Conservation (phyloP, 73 alveolate genomes). For the Loxodes magnus region DNA sequence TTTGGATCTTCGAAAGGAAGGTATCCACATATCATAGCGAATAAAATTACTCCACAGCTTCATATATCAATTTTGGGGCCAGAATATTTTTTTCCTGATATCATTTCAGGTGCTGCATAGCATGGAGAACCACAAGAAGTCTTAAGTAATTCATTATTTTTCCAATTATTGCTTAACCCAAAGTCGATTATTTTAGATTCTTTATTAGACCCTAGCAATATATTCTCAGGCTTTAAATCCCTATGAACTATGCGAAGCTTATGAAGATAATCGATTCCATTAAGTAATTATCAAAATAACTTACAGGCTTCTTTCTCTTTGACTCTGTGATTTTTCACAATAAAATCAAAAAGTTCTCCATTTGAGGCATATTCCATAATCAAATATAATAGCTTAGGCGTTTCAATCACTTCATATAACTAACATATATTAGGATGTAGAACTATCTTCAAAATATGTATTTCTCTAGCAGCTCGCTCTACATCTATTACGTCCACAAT, state of each 20-base stretch:
- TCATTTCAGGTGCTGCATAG: too few species aligned
- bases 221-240: too few species aligned
- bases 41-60: too few species aligned
- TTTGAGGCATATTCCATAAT: too few species aligned
- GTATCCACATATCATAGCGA: too few species aligned
- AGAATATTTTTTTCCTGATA: slow-evolving; percentile 12
- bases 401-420: slow-evolving; percentile 37
- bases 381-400: slow-evolving; percentile 23
- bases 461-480: slow-evolving; percentile 55
- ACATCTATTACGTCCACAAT: slow-evolving; percentile 29
- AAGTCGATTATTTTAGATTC: slow-evolving; percentile 13
- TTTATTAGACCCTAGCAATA: slow-evolving; percentile 1
- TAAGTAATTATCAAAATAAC: slow-evolving; percentile 47
- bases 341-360: slow-evolving; percentile 52
- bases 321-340: slow-evolving; percentile 49
- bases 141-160: slow-evolving; percentile 6
- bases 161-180: slow-evolving; percentile 13
- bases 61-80: slow-evolving; percentile 19
- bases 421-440: slow-evolving; percentile 48
- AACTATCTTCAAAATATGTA: slow-evolving; percentile 42
- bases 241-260: too few species aligned
- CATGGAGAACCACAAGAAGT: slow-evolving; percentile 22
- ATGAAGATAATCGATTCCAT: too few species aligned
- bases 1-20: slow-evolving; percentile 6
- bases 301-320: too few species aligned